Conservation (phyloP, 164 flowering plant genomes). For the Dillenia turbinata region DNA sequence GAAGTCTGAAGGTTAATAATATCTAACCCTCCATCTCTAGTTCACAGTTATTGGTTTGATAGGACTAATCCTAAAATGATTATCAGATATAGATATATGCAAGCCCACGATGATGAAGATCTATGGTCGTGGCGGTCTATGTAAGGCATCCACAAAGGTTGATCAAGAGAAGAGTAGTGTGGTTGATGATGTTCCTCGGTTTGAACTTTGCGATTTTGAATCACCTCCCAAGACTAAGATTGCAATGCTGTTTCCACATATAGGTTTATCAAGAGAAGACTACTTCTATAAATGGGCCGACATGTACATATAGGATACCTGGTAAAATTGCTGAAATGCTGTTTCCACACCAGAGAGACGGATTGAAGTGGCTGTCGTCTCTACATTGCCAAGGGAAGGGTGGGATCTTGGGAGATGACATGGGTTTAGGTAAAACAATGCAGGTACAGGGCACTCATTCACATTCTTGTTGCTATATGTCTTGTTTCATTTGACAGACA, state of each 20-base stretch:
- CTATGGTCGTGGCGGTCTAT: constrained; percentile 46
- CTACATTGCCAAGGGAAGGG: constrained; percentile 83
- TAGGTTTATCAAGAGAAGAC: constrained; percentile 30
- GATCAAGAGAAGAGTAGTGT: constrained; percentile 13
- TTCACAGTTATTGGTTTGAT: no score
- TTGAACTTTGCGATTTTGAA: constrained; percentile 31
- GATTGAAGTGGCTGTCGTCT: constrained; percentile 92
- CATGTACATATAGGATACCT: constrained; percentile 42
- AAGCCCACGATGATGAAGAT: constrained; percentile 32
- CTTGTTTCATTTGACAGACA: no score
- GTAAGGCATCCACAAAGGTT: constrained; percentile 24
- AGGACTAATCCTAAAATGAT: no score
- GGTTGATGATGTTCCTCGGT: background rate
- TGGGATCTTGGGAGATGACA: constrained; percentile 97
- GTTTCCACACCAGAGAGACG: constrained; percentile 92
- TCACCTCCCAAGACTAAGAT: constrained; percentile 29
- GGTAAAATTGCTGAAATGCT: constrained; percentile 67
- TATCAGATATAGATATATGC: no score
- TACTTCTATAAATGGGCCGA: constrained; percentile 36
- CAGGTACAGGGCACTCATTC: constrained; percentile 48
- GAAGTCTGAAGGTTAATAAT: no score
- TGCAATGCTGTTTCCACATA: no score
- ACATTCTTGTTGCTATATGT: no score
- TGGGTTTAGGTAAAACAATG: constrained; percentile 99
- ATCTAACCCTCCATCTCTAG: no score